Conservation (phyloP, 2,329 filamentous ascomycete species). For the Epichloe festucae region DNA sequence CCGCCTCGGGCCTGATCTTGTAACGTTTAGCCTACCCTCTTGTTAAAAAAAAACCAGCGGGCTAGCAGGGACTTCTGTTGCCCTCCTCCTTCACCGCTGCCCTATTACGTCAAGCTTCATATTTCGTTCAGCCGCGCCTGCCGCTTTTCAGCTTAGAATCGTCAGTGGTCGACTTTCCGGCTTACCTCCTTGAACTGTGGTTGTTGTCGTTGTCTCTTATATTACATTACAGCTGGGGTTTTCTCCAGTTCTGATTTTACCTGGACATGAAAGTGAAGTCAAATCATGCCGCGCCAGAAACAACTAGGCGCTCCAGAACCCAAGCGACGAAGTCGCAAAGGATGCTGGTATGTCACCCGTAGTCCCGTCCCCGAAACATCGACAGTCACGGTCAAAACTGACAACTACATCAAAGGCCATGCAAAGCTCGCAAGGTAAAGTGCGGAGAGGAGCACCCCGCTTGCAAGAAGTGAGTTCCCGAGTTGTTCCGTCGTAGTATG, state of each 20-base stretch:
- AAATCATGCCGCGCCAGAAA: conserved; percentile 29
- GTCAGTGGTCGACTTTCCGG: not conserved
- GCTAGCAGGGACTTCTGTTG: not conserved
- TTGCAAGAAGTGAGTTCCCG: conserved; percentile 46
- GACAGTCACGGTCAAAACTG: not conserved
- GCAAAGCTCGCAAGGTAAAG: conserved; percentile 61
- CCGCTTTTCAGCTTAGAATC: not conserved
- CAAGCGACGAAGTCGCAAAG: conserved; percentile 31
- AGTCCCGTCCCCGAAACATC: not conserved
- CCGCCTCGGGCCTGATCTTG: not conserved
- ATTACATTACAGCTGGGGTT: not conserved
- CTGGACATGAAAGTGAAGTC: not conserved
- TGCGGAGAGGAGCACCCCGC: conserved; percentile 66
- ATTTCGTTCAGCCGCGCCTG: not conserved
- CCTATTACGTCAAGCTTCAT: not conserved
- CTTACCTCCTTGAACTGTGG: not conserved
- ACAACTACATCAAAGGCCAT: conserved; percentile 42
- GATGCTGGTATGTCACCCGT: conserved; percentile 26
- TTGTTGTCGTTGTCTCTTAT: not conserved
- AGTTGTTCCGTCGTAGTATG: not conserved
- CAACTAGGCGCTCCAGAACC: conserved; percentile 29
- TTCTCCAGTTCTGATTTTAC: not conserved
- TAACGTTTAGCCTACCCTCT: not conserved
- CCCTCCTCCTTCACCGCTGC: not conserved
- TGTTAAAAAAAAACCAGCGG: not conserved